Conservation (phyloP, 331 rosid species). For the Stylosanthes scabra region DNA sequence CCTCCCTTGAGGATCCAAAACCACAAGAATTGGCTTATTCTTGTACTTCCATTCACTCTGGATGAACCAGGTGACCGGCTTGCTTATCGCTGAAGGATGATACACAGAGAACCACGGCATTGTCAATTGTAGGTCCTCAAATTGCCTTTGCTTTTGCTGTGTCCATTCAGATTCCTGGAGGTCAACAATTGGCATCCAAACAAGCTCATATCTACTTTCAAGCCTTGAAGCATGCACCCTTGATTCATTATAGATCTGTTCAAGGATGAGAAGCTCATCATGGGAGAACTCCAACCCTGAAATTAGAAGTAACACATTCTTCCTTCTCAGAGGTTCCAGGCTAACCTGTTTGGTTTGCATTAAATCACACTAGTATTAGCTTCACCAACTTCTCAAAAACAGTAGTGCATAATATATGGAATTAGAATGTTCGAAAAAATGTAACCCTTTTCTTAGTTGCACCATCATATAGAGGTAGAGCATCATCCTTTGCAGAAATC, state of each 20-base stretch:
- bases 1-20: conserved; percentile 63
- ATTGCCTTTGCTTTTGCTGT: conserved; percentile 40
- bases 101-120: conserved; percentile 64
- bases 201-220: conserved; percentile 57
- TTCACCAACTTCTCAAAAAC: background rate
- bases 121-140: conserved; percentile 37
- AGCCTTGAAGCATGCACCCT: conserved; percentile 43
- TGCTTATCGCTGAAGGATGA: conserved; percentile 56
- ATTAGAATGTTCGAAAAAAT: conserved; percentile 32
- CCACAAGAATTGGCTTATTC: conserved; percentile 66
- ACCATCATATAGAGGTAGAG: conserved; percentile 60
- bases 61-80: conserved; percentile 49
- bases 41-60: conserved; percentile 60
- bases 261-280: conserved; percentile 63
- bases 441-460: conserved; percentile 57
- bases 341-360: conserved; percentile 53
- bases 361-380: conserved; percentile 17
- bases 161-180: conserved; percentile 34
- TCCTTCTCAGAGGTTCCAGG: conserved; percentile 62
- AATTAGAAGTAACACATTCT: conserved; percentile 63
- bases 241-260: conserved; percentile 61
- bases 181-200: conserved; percentile 67
- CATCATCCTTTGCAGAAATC: conserved; percentile 56
- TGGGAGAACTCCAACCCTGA: conserved; percentile 58
- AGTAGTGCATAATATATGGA: background rate